Percentiles rank a stretch among this genome's conserved stretches.
phyloP scores from a whole-genome alignment of 2,329 filamentous ascomycete species.

The Cercospora zeina region DNA sequence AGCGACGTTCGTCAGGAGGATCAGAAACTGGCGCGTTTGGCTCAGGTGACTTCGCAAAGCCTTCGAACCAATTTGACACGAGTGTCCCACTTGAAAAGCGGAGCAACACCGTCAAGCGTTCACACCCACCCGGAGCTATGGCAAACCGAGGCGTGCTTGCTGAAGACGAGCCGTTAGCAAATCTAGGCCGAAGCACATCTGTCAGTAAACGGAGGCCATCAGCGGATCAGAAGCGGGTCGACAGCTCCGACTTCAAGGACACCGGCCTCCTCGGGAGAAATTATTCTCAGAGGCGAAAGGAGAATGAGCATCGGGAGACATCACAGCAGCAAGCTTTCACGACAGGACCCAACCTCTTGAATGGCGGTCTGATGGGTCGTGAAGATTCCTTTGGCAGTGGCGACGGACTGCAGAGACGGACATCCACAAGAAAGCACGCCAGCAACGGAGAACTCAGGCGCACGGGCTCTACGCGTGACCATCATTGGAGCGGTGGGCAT shows the following conservation, averaged over 20 bases:
- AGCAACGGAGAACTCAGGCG: conserved; percentile 30
- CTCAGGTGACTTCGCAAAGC: conserved; percentile 27
- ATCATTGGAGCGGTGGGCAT: conserved; percentile 21
- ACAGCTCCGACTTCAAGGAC: conserved; percentile 47
- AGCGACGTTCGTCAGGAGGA: conserved; percentile 10
- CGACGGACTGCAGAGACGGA: conserved; percentile 23
- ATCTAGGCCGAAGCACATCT: conserved; percentile 29
- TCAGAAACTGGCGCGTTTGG: conserved; percentile 9
- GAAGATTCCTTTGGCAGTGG: conserved; percentile 20
- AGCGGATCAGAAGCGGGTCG: conserved; percentile 31
- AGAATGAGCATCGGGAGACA: conserved; percentile 43
- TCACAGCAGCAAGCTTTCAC: conserved; percentile 50
- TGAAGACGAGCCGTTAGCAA: conserved; percentile 42
- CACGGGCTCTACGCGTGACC: conserved; percentile 24
- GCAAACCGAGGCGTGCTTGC: conserved; percentile 34
- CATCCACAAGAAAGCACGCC: conserved; percentile 18
- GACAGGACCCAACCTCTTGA: conserved; percentile 59
- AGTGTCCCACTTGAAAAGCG: conserved; percentile 30
- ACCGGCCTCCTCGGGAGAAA: conserved; percentile 52
- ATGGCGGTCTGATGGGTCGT: conserved; percentile 39
- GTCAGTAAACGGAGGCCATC: conserved; percentile 28
- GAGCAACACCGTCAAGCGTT: conserved; percentile 31
- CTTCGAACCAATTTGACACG: conserved; percentile 31
- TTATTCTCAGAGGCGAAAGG: conserved; percentile 51
- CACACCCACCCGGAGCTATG: conserved; percentile 39